phyloP scores from a whole-genome alignment of 2,329 filamentous ascomycete species.

The Colletotrichum sp. region DNA sequence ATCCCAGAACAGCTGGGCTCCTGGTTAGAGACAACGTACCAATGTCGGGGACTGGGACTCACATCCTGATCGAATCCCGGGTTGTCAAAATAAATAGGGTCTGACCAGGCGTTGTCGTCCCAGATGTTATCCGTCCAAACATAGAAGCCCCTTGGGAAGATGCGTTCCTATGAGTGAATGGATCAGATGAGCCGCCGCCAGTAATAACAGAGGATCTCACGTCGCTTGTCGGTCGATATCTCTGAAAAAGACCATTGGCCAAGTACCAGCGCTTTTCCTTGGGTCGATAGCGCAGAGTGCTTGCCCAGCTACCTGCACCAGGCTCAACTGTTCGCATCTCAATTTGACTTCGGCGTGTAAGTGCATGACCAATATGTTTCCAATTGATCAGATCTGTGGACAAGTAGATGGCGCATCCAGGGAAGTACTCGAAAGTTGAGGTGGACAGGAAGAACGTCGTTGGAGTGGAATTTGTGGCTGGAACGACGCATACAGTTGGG shows the following conservation, averaged over 20 bases:
- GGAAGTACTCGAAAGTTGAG: constrained; percentile 67
- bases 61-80: constrained; percentile 59
- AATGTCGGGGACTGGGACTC: constrained; percentile 19
- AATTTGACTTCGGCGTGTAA: constrained; percentile 54
- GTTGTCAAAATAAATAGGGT: constrained; percentile 59
- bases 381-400: constrained; percentile 58
- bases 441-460: constrained; percentile 61
- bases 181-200: background rate
- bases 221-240: constrained; percentile 40
- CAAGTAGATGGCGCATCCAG: constrained; percentile 65
- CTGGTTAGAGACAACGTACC: background rate
- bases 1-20: constrained; percentile 48
- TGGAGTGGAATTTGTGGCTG: constrained; percentile 29
- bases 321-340: constrained; percentile 57
- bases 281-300: constrained; percentile 48
- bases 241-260: constrained; percentile 47
- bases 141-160: constrained; percentile 59
- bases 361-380: constrained; percentile 56
- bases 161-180: constrained; percentile 41
- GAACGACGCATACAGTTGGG: constrained; percentile 51
- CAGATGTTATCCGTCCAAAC: constrained; percentile 58
- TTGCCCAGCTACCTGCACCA: constrained; percentile 54
- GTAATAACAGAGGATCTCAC: background rate
- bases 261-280: constrained; percentile 48
- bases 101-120: constrained; percentile 54